Conservation (phyloP, 371 early-diverging fungal genomes). For the Mucor irregularis region DNA sequence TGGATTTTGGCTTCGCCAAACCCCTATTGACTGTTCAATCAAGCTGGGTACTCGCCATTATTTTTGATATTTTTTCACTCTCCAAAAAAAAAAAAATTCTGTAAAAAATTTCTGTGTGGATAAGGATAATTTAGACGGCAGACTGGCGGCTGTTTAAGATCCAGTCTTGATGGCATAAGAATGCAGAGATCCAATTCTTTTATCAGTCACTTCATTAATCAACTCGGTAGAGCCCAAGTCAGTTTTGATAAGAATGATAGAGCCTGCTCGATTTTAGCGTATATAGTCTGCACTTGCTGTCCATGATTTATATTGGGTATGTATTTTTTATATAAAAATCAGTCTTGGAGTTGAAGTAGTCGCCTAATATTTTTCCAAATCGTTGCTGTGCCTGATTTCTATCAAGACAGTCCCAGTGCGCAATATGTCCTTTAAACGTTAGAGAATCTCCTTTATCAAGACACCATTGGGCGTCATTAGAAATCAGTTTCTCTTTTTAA, state of each 20-base stretch:
- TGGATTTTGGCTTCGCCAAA: conserved; percentile 13
- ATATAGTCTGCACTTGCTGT: conserved; percentile 18
- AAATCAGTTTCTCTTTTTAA: conserved; percentile 5
- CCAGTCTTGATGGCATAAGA: conserved; percentile 2
- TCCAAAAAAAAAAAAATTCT: background rate
- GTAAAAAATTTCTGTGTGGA: background rate
- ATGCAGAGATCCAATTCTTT: conserved; percentile 10
- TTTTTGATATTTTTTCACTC: background rate
- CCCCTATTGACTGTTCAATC: background rate
- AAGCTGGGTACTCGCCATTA: background rate
- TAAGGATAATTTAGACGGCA: background rate
- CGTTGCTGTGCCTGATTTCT: conserved; percentile 18
- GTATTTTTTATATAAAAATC: conserved; percentile 6
- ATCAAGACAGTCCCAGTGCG: conserved; percentile 19
- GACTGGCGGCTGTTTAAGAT: conserved; percentile 8
- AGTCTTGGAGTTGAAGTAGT: conserved; percentile 14
- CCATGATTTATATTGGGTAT: conserved; percentile 20
- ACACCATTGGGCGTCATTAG: conserved; percentile 26
- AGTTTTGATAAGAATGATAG: conserved; percentile 11
- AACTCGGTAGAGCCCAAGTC: conserved; percentile 7
- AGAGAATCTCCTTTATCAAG: conserved; percentile 14
- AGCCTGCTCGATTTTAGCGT: conserved; percentile 3
- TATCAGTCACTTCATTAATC: conserved; percentile 1
- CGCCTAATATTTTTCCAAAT: conserved; percentile 17
- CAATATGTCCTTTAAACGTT: conserved; percentile 23